phyloP scores from a whole-genome alignment of 768 basidiomycete species.

The Austroboletus eburneus region DNA sequence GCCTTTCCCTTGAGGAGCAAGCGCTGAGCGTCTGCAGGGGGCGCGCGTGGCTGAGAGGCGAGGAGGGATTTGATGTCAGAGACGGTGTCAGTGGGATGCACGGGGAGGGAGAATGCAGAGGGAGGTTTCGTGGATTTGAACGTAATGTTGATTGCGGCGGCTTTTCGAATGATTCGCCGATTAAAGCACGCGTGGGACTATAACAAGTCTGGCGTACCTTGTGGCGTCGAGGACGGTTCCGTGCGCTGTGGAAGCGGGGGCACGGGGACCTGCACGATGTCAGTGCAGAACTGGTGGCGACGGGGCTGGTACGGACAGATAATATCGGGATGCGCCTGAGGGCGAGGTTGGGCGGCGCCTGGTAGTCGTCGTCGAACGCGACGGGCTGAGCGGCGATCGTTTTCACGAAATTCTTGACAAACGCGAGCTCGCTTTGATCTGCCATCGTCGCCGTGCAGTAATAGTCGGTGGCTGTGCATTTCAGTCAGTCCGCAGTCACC shows the following conservation, averaged over 20 bases:
- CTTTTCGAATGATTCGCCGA: conserved; percentile 10
- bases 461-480: conserved; percentile 18
- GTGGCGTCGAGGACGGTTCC: conserved; percentile 26
- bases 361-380: conserved; percentile 69
- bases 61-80: conserved; percentile 74
- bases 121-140: conserved; percentile 94
- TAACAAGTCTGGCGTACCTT: conserved; percentile 25
- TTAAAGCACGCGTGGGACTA: conserved; percentile 8
- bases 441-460: conserved; percentile 34
- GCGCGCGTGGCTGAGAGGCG: conserved; percentile 60
- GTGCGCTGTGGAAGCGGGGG: conserved; percentile 58
- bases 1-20: conserved; percentile 94
- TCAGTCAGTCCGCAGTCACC: no score
- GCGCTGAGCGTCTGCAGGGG: conserved; percentile 76
- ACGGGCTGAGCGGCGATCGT: conserved; percentile 65
- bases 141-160: conserved; percentile 51
- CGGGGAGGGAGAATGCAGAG: conserved; percentile 63
- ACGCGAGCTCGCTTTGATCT: conserved; percentile 55
- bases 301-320: conserved; percentile 42
- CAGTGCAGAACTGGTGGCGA: not conserved
- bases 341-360: conserved; percentile 61
- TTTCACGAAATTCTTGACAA: conserved; percentile 62
- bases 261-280: conserved; percentile 45
- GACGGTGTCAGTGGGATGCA: conserved; percentile 82
- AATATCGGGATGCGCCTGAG: conserved; percentile 69